Evolutionary conservation across 768 basidiomycete genomes (phyloP).

Genomic region (Rubroboletus pulcherrimus): DNA sequence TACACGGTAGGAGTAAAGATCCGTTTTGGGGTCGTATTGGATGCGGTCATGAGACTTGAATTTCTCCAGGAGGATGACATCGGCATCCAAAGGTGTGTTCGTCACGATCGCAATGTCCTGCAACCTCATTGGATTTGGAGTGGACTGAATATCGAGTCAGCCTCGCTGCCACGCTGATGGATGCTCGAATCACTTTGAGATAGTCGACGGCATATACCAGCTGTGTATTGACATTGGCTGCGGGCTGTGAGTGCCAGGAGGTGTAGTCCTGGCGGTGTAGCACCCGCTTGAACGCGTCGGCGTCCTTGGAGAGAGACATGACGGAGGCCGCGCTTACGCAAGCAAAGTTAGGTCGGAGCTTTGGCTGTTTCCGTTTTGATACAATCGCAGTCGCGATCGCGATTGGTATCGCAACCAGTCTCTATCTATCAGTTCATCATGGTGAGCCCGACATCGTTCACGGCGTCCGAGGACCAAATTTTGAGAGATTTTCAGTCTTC

Average conservation of each 20-base stretch:
- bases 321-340: conserved; percentile 21
- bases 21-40: conserved; percentile 75
- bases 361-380: conserved; percentile 5
- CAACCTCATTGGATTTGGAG: conserved; percentile 78
- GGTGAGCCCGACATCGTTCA: conserved; percentile 21
- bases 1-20: conserved; percentile 84
- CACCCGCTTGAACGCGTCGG: conserved; percentile 64
- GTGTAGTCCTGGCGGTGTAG: conserved; percentile 63
- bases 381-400: conserved; percentile 13
- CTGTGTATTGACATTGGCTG: conserved; percentile 84
- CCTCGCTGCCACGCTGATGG: conserved; percentile 5
- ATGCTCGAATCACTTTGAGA: conserved; percentile 55
- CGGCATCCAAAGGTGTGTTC: conserved; percentile 71
- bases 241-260: conserved; percentile 87
- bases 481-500: conserved; percentile 24
- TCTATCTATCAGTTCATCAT: conserved; percentile 26
- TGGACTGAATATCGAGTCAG: conserved; percentile 39
- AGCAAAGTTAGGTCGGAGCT: conserved; percentile 28
- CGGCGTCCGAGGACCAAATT: not conserved
- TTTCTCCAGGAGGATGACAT: conserved; percentile 67
- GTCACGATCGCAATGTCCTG: conserved; percentile 85
- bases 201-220: conserved; percentile 79
- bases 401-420: conserved; percentile 24
- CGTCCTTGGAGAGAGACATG: conserved; percentile 72
- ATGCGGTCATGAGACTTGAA: conserved; percentile 82